A percentile compares a stretch with the other conserved stretches of the same genome.
phyloP scores from a whole-genome alignment of 2,329 filamentous ascomycete species.

The Exserohilum turcica region DNA sequence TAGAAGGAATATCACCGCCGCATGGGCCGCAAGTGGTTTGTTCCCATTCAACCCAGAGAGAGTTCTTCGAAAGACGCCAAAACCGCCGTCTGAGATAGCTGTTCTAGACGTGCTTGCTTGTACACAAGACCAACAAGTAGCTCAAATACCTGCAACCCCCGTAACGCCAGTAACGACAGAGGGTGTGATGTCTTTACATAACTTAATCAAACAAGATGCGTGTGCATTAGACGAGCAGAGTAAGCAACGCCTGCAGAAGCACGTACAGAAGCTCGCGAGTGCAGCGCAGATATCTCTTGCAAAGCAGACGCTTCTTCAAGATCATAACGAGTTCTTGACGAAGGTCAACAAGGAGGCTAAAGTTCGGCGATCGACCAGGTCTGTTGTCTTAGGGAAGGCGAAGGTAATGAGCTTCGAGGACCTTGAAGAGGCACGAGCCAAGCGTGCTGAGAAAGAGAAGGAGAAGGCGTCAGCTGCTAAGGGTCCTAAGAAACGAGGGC shows the following conservation, averaged over 20 bases:
- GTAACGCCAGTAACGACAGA: constrained; percentile 29
- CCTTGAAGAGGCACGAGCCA: background rate
- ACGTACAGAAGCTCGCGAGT: constrained; percentile 20
- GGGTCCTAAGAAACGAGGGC: background rate
- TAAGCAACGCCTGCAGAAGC: constrained; percentile 15
- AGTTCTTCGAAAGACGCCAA: constrained; percentile 35
- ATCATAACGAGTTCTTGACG: constrained; percentile 34
- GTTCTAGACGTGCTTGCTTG: constrained; percentile 13
- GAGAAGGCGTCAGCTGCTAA: background rate
- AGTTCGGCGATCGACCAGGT: constrained; percentile 28
- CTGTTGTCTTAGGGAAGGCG: constrained; percentile 6
- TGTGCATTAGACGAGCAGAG: constrained; percentile 19
- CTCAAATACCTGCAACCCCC: constrained; percentile 9
- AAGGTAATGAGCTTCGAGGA: constrained; percentile 1
- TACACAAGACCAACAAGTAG: constrained; percentile 15
- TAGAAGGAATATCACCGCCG: constrained; percentile 36
- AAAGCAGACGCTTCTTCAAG: constrained; percentile 27
- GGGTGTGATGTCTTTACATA: constrained; percentile 19
- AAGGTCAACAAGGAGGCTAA: constrained; percentile 37
- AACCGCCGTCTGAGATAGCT: constrained; percentile 20
- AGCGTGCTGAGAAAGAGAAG: background rate
- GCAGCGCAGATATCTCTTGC: constrained; percentile 34
- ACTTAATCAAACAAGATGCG: constrained; percentile 18
- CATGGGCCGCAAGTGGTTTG: constrained; percentile 31
- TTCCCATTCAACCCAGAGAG: constrained; percentile 39